Base-by-base conservation (phyloP, 768 basidiomycete species). In the Suillus plorans region DNA sequence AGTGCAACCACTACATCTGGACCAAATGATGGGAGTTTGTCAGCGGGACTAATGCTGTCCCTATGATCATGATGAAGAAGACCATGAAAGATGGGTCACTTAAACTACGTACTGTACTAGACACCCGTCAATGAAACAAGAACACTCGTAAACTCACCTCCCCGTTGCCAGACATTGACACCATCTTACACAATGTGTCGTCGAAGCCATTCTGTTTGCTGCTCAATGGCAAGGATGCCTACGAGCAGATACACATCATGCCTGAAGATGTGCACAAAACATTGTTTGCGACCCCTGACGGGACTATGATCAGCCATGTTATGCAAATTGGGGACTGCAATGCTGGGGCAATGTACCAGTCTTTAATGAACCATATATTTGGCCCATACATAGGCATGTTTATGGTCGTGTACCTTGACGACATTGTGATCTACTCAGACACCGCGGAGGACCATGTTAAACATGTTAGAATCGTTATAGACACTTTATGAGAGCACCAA, bases 281-380 rank as follows among this genome's bases (percentile, higher is more conserved):
- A 0, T 61, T 75, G 2, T 74, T 80, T 55, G 67, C 76, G 0
- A 82, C 76, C 1, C 78, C 78, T n/a, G 76, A 69, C 22, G 82
- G 82, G 0, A 79, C 78, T 0, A 79, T 77, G 61, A 56, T 78
- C 3, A 80, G 80, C 37, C 63, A 69, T 0, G 76, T 83, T 0
- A 78, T 85, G 74, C 83, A 84, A 62, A 77, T 80, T 49, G 81
- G 81, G 0, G 78, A 85, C 61, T 80, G 79, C 52, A 84, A 85
- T 66, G 78, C 78, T 0, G 81, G 79, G 0, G 71, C 80, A 0
- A 85, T 80, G 0, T 85, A 81, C 63, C 84, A 85, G 61, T 45
- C 75, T 0, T 65, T 85, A 0, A 82, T 84, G 78, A 82, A 73
- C 0, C 37, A 64, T 3, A 74, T 83, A n/a, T 81, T 85, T 55